Base-by-base conservation (phyloP, 371 early-diverging fungal species). In the Mycotypha africana region DNA sequence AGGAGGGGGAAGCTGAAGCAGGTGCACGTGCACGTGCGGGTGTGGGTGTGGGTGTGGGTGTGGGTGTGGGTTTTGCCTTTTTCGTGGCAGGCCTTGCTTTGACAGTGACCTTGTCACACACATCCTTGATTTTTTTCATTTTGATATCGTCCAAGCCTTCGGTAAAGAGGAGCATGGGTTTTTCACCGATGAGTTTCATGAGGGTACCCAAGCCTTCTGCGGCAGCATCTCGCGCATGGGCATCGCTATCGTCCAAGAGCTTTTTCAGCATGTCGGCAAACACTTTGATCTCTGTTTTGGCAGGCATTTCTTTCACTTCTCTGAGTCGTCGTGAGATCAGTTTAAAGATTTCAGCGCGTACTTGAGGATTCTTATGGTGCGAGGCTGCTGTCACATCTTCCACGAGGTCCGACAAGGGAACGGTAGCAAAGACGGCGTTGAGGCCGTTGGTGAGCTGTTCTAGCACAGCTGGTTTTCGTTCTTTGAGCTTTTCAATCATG, bases 341-440 rank as follows among this genome's bases (percentile, higher is more conserved):
- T 25, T 79, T 82, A 23, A 90, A 60, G 3, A 82, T 60, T 51
- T 93, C 91, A 14, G 79, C 75, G 40, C 86, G 74, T 15, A 92
- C 86, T 54, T 93, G 91, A 2, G 98, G 98, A 55, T 96, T 97
- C 51, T 97, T 96, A 65, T 97, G 92, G 3, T 59, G 67, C 4
- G 81, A 62, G 1, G 74, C 82, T 1, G 76, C 69, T 0, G 76
- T 59, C 25, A 92, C 61, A 42, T 93, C 93, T 45, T 91, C 92
- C 21, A 76, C 49, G 3, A 85, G 64, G 45, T 82, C 88, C 3
- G 65, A 53, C 24, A 81, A 60, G 7, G 78, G 66, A 40, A 86
- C 83, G 0, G 86, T 76, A 11, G 67, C 71, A 60, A 86, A 90
- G 1, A 91, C 84, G 4, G 92, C 91, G 56, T 93, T 93, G n/a